These are phyloP conservation scores for Dioszegia aurantiaca DNA, from an alignment of 768 basidiomycete species.

Conservation along the genomic window DNA sequence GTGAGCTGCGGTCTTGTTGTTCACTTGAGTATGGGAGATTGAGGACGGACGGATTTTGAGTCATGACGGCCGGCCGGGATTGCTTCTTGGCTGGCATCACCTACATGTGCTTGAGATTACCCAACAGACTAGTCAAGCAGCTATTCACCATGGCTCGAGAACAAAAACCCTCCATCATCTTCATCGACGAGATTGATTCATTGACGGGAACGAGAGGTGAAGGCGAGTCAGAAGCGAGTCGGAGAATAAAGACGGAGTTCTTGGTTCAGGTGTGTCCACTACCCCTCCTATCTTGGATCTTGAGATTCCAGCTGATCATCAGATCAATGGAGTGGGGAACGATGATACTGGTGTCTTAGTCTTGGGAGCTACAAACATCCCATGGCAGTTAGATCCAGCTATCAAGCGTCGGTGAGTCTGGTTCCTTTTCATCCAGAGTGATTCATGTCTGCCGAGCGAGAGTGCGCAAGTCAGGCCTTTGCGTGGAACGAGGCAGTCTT, in stretches of 20 bases:
- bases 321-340: conserved; percentile 98
- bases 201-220: conserved; percentile 91
- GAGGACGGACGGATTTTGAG: too few relatives aligned
- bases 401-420: conserved; percentile 80
- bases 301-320: conserved; percentile 45
- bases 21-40: not conserved
- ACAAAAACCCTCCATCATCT: conserved; percentile 95
- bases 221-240: conserved; percentile 94
- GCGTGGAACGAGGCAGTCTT: too few relatives aligned
- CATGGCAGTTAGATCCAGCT: conserved; percentile 95
- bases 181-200: conserved; percentile 98
- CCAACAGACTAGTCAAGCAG: conserved; percentile 91
- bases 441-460: too few relatives aligned
- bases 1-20: too few relatives aligned
- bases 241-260: conserved; percentile 94
- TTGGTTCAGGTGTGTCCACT: conserved; percentile 33
- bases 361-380: conserved; percentile 95
- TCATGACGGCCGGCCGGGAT: too few relatives aligned
- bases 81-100: too few relatives aligned
- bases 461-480: too few relatives aligned
- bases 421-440: too few relatives aligned
- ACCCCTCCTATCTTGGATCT: too few relatives aligned
- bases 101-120: conserved; percentile 16
- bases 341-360: conserved; percentile 96
- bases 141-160: conserved; percentile 95